Evolutionary conservation across 1,284 basidiomycete genomes (phyloP), one percentile per base, ranked within the genome.

Genomic region (Cutaneotrichosporon cavernicola): DNA sequence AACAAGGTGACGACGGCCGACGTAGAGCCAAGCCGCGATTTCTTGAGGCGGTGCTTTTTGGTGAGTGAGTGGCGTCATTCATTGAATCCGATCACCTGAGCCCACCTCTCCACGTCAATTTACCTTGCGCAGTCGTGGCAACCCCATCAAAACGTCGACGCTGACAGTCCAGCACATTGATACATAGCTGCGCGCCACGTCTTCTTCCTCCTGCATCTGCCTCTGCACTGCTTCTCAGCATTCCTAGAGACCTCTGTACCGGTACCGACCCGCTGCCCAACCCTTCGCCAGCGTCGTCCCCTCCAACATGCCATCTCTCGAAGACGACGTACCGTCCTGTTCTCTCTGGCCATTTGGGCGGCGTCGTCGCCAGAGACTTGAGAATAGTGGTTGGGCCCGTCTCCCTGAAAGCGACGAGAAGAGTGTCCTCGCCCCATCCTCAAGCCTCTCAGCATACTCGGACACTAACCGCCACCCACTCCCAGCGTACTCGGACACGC

Each of bases 281-380:
- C 43, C 5, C 43, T 46, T 46, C 43, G 43, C 43, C 4, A 46
- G 43, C 43, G 43, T n/a, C 43, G 9, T 4, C 43, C 2, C 38
- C 11, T 16, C 50, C 50, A 51, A 26, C 8, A 53, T 53, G 51
- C 51, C 51, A 21, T 11, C 51, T 5, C 51, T 53, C 51, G 51
- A 13, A 5, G 51, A 53, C 51, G 51, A 53, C 31, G 51, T 53
- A 14, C 51, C 51, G 10, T 8, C 51, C 31, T 53, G 51, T 31
- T 53, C 51, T 6, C 51, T 53, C 30, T 53, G 51, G 51, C 51
- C 51, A 8, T 53, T 50, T 22, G 13, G 31, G 13, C 51, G 51
- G 26, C 30, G 50, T 6, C 30, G 50, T 6, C 50, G 51, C 30
- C 30, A 31, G 49, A 6, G 10, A 3, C 49, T 50, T 31, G 18